phyloP scores from a whole-genome alignment of 306 rosid genomes.

The Medicago lupulina region DNA sequence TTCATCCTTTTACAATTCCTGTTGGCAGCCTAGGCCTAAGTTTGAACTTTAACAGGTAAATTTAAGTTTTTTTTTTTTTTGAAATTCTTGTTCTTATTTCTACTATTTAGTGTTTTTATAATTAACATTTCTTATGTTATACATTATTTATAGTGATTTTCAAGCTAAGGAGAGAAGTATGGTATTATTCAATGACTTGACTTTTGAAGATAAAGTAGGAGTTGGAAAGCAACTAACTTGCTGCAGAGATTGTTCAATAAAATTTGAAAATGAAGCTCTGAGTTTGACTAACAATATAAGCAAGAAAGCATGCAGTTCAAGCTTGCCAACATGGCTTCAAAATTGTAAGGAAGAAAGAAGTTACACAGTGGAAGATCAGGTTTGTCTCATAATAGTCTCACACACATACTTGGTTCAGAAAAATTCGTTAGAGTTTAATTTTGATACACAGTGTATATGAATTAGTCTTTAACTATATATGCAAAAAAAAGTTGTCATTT shows the following conservation, averaged over 20 bases:
- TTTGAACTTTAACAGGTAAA: constrained; percentile 75
- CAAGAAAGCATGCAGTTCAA: constrained; percentile 49
- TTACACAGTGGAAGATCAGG: constrained; percentile 53
- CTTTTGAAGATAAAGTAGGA: constrained; percentile 41
- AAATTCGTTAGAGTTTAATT: background rate
- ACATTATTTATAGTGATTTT: constrained; percentile 48
- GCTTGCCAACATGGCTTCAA: constrained; percentile 78
- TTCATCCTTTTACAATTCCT: constrained; percentile 78
- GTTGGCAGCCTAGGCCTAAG: constrained; percentile 74
- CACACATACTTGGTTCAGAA: background rate
- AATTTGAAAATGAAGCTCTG: constrained; percentile 60
- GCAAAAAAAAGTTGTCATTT: too few relatives aligned
- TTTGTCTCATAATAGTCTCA: constrained; percentile 2
- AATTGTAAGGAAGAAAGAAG: constrained; percentile 61
- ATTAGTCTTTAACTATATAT: background rate
- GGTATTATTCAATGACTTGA: constrained; percentile 45
- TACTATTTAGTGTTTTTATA: background rate
- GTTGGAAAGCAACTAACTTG: constrained; percentile 53
- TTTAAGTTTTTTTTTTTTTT: background rate
- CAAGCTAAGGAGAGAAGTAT: constrained; percentile 54
- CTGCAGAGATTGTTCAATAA: constrained; percentile 55
- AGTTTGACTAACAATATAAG: constrained; percentile 40
- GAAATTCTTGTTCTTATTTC: background rate
- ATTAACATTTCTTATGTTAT: constrained; percentile 19
- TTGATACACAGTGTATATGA: background rate